phyloP scores from a whole-genome alignment of 1,284 basidiomycete species.

The Heterobasidion annosum region DNA sequence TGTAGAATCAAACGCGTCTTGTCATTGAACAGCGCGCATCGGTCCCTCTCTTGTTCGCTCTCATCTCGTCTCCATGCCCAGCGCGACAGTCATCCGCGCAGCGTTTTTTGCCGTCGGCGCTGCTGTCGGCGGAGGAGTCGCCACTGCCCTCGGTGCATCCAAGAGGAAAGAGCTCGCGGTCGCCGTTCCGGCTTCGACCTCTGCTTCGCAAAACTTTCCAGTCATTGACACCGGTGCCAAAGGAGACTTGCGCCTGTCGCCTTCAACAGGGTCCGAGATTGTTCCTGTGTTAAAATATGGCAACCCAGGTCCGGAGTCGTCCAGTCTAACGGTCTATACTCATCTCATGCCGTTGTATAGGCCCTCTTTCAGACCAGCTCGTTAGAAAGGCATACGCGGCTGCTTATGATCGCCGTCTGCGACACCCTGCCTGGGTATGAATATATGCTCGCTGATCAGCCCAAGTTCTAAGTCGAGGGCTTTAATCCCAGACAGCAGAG shows the following conservation, averaged over 20 bases:
- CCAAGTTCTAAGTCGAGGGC: neutral
- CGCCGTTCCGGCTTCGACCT: neutral
- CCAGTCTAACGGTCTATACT: neutral
- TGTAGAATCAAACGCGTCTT: no score
- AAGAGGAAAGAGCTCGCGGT: constrained; percentile 14
- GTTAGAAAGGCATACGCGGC: constrained; percentile 79
- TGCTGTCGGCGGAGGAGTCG: constrained; percentile 58
- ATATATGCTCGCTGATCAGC: neutral
- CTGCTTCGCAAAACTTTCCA: constrained; percentile 5
- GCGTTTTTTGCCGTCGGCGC: constrained; percentile 70
- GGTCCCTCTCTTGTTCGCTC: no score
- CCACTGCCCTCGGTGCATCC: constrained; percentile 31
- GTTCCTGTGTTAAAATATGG: constrained; percentile 57
- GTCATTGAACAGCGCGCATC: no score
- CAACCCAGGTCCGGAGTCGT: constrained; percentile 48
- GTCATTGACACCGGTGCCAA: constrained; percentile 15
- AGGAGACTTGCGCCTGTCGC: constrained; percentile 7
- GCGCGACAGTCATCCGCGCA: constrained; percentile 41
- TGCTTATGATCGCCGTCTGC: constrained; percentile 83
- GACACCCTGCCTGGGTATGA: constrained; percentile 89
- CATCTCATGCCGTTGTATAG: constrained; percentile 26
- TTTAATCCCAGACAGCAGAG: constrained; percentile 69
- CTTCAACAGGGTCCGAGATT: constrained; percentile 8
- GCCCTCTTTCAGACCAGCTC: constrained; percentile 78
- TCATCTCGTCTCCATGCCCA: constrained; percentile 24